Evolutionary conservation across 306 rosid genomes (phyloP).

Genomic region (Calophaca sinica): DNA sequence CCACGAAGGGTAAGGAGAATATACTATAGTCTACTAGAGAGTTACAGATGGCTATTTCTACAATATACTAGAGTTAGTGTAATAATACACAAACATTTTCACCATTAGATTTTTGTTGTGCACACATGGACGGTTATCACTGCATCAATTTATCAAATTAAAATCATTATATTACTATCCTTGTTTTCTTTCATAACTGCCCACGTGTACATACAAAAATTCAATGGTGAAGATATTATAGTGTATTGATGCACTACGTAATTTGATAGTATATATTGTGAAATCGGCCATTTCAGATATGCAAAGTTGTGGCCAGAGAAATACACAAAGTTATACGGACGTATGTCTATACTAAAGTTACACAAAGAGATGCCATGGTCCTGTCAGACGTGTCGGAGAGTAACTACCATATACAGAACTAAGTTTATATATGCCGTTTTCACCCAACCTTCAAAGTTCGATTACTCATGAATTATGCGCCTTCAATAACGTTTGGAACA

Average conservation of each 20-base stretch:
- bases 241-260: slow-evolving; percentile 28
- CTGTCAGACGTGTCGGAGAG: slow-evolving; percentile 42
- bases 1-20: slow-evolving; percentile 25
- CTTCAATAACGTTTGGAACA: slow-evolving; percentile 75
- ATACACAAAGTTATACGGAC: not conserved
- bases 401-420: slow-evolving; percentile 58
- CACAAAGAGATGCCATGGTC: slow-evolving; percentile 40
- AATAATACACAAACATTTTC: slow-evolving; percentile 19
- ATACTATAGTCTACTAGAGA: no score
- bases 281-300: slow-evolving; percentile 39
- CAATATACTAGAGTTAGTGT: slow-evolving; percentile 27
- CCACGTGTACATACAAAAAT: slow-evolving; percentile 38
- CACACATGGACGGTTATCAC: slow-evolving; percentile 23
- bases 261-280: slow-evolving; percentile 33
- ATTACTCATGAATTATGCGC: slow-evolving; percentile 59
- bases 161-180: not conserved
- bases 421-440: slow-evolving; percentile 51
- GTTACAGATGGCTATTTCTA: slow-evolving; percentile 36
- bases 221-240: slow-evolving; percentile 28
- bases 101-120: slow-evolving; percentile 38
- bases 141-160: slow-evolving; percentile 2
- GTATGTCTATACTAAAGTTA: slow-evolving; percentile 29
- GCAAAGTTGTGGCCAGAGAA: slow-evolving; percentile 29
- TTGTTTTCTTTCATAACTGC: slow-evolving; percentile 21
- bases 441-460: slow-evolving; percentile 35